These are phyloP conservation scores for Suillus alpinus DNA, from an alignment of 768 basidiomycete genomes.

Conservation along the genomic window DNA sequence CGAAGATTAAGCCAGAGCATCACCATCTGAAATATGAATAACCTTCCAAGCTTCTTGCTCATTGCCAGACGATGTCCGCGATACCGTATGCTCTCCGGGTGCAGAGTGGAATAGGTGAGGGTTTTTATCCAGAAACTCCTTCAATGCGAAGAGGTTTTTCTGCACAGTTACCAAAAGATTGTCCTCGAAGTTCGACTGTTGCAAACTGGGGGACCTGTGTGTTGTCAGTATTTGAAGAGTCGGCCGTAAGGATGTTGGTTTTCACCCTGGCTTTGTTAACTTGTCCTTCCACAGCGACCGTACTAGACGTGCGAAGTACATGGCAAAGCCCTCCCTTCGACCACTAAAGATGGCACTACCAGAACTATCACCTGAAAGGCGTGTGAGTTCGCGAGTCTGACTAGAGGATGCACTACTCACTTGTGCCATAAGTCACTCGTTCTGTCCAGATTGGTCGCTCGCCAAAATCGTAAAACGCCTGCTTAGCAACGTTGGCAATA, in stretches of 20 bases:
- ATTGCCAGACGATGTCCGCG: constrained; percentile 50
- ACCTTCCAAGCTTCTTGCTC: constrained; percentile 94
- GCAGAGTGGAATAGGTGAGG: constrained; percentile 82
- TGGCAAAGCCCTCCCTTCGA: constrained; percentile 80
- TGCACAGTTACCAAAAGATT: constrained; percentile 65
- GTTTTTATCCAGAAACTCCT: constrained; percentile 76
- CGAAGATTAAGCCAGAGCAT: constrained; percentile 12
- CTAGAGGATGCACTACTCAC: constrained; percentile 35
- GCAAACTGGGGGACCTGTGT: constrained; percentile 40
- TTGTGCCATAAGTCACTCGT: constrained; percentile 70
- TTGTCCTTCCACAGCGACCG: constrained; percentile 86
- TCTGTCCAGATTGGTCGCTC: constrained; percentile 83
- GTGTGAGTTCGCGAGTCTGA: background rate
- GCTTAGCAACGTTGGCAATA: constrained; percentile 69
- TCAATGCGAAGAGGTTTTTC: constrained; percentile 74
- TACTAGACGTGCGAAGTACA: constrained; percentile 84
- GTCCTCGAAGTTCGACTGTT: constrained; percentile 65
- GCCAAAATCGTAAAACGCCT: constrained; percentile 83
- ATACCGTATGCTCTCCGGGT: constrained; percentile 63
- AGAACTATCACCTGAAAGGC: constrained; percentile 53
- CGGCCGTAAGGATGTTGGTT: background rate
- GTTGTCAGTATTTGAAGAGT: constrained; percentile 1
- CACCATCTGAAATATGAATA: background rate
- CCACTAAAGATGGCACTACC: constrained; percentile 83
- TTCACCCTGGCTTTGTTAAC: constrained; percentile 64